Evolutionary conservation across 2,329 filamentous ascomycete genomes (phyloP).

Genomic region (Botrytis deweyae): DNA sequence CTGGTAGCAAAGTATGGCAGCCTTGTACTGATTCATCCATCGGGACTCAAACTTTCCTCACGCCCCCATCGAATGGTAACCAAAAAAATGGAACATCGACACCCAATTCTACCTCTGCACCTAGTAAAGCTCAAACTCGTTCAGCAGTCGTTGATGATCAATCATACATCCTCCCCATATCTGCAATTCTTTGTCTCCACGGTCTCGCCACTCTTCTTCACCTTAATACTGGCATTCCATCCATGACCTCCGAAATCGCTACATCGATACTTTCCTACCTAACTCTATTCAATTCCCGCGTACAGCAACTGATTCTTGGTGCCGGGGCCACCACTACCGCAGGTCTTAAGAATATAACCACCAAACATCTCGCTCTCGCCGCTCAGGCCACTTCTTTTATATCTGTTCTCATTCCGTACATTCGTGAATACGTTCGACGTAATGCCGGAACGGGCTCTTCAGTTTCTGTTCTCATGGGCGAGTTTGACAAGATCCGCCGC

Average conservation of each 20-base stretch:
- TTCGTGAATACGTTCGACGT: constrained; percentile 86
- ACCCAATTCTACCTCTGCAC: constrained; percentile 27
- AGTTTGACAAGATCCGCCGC: constrained; percentile 38
- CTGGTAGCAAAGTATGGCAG: constrained; percentile 59
- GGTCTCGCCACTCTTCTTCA: constrained; percentile 82
- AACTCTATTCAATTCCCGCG: constrained; percentile 91
- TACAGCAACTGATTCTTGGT: constrained; percentile 93
- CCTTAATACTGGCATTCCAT: constrained; percentile 80
- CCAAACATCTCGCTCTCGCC: constrained; percentile 88
- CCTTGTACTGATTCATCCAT: constrained; percentile 37
- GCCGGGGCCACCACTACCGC: constrained; percentile 87
- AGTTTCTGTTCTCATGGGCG: constrained; percentile 54
- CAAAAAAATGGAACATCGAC: constrained; percentile 43
- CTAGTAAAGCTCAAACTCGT: constrained; percentile 62
- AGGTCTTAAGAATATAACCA: constrained; percentile 93
- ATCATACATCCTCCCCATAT: constrained; percentile 80
- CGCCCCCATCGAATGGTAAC: constrained; percentile 16
- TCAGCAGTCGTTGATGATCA: constrained; percentile 80
- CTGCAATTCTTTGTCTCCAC: constrained; percentile 75
- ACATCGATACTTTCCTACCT: constrained; percentile 79
- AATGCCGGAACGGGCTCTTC: constrained; percentile 56
- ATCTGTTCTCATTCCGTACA: constrained; percentile 80
- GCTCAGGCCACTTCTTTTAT: constrained; percentile 88
- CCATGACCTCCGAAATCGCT: constrained; percentile 82
- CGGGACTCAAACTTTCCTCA: constrained; percentile 27